Percentiles rank a stretch among this genome's conserved stretches.
Conservation (phyloP, 352 stramenopile species). For the Pythium plurisporium region DNA sequence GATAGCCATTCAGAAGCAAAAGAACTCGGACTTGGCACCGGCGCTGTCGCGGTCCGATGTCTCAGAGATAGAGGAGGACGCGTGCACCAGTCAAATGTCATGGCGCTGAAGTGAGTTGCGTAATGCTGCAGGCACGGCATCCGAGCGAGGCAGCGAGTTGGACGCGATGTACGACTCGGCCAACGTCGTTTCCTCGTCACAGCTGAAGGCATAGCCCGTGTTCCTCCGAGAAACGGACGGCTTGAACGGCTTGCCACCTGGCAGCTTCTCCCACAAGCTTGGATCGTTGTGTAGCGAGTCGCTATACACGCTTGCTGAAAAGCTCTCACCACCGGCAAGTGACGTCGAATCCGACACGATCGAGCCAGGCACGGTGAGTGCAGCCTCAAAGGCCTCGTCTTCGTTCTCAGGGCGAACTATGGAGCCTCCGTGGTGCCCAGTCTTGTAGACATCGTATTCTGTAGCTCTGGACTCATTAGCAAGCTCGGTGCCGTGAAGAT, state of each 20-base stretch:
- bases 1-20: constrained; percentile 4
- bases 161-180: constrained; percentile 83
- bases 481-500: constrained; percentile 46
- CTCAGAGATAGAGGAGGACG: constrained; percentile 20
- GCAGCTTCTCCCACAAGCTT: constrained; percentile 35
- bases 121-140: constrained; percentile 57
- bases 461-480: constrained; percentile 45
- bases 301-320: constrained; percentile 64
- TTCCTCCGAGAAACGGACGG: constrained; percentile 38
- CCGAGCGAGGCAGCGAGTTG: constrained; percentile 63
- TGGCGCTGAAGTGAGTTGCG: constrained; percentile 42
- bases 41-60: constrained; percentile 4
- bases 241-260: constrained; percentile 30
- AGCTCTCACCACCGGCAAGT: constrained; percentile 34
- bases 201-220: constrained; percentile 80
- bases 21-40: constrained; percentile 14
- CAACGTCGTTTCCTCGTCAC: constrained; percentile 77
- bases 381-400: constrained; percentile 7
- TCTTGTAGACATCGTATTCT: constrained; percentile 35
- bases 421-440: neutral
- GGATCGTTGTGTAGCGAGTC: constrained; percentile 42
- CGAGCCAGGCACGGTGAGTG: constrained; percentile 9
- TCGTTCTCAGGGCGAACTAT: constrained; percentile 5
- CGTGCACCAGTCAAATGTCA: constrained; percentile 17
- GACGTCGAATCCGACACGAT: constrained; percentile 24